These are phyloP conservation scores for Pichia ethanolica DNA, from an alignment of 805 yeast genomes.

Conservation along the genomic window DNA sequence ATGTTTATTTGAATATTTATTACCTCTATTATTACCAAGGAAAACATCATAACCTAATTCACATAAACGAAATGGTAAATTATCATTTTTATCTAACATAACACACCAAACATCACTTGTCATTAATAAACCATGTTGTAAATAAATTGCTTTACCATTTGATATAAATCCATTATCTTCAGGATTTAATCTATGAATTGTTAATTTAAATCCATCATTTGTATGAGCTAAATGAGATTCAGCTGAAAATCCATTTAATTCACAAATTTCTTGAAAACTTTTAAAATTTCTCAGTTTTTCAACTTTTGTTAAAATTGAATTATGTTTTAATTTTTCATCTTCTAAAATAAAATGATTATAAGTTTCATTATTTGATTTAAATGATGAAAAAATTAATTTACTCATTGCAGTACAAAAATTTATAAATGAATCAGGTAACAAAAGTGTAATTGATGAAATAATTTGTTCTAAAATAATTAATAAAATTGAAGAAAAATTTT, in stretches of 20 bases:
- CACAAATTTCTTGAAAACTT: conserved; percentile 59
- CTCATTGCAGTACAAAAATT: conserved; percentile 17
- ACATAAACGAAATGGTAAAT: conserved; percentile 68
- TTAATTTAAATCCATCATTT: conserved; percentile 66
- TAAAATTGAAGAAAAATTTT: conserved; percentile 17
- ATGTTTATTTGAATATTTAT: conserved; percentile 86
- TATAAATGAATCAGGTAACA: conserved; percentile 22
- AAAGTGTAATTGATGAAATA: conserved; percentile 18
- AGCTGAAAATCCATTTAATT: conserved; percentile 56
- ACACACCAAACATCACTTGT: conserved; percentile 64
- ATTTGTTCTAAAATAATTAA: conserved; percentile 23
- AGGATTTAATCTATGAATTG: conserved; percentile 60
- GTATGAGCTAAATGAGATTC: conserved; percentile 78
- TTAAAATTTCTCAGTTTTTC: conserved; percentile 38
- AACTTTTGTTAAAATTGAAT: conserved; percentile 17
- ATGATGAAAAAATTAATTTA: conserved; percentile 15
- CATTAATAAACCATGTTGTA: conserved; percentile 91
- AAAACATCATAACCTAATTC: conserved; percentile 90
- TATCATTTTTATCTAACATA: conserved; percentile 33
- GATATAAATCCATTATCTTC: conserved; percentile 24
- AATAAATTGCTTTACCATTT: conserved; percentile 53
- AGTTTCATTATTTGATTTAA: conserved; percentile 16
- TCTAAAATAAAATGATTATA: conserved; percentile 19
- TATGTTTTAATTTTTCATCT: conserved; percentile 11
- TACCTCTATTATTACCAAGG: conserved; percentile 90